A percentile compares a stretch with the other conserved stretches of the same genome.
These are phyloP conservation scores for Gossypium laxum DNA, from an alignment of 441 rosid genomes.

Conservation along the genomic window DNA sequence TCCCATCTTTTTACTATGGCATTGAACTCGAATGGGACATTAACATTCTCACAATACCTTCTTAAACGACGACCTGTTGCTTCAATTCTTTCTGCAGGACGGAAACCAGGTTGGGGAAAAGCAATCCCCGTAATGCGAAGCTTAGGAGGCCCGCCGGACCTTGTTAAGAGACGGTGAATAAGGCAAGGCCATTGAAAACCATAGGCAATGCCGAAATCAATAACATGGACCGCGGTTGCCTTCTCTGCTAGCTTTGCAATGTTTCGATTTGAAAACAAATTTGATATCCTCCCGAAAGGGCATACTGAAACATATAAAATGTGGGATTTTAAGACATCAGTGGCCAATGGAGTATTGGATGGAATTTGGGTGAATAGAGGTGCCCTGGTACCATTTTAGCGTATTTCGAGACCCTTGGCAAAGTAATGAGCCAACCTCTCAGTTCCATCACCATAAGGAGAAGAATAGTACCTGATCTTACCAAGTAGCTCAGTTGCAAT, in stretches of 20 bases:
- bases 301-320: constrained; percentile 40
- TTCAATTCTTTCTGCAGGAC: constrained; percentile 63
- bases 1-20: constrained; percentile 77
- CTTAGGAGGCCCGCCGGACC: constrained; percentile 50
- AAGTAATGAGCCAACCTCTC: constrained; percentile 69
- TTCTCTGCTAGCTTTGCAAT: constrained; percentile 25
- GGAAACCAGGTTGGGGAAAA: constrained; percentile 77
- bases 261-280: constrained; percentile 13
- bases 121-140: constrained; percentile 75
- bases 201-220: constrained; percentile 76
- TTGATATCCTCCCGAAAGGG: constrained; percentile 56
- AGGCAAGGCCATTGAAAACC: constrained; percentile 97
- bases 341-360: constrained; percentile 27
- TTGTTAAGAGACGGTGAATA: constrained; percentile 48
- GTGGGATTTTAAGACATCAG: constrained; percentile 51
- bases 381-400: neutral
- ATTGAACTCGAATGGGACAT: constrained; percentile 57
- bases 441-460: constrained; percentile 49
- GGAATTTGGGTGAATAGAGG: neutral
- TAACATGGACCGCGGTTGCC: constrained; percentile 52
- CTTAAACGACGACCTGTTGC: constrained; percentile 60
- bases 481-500: constrained; percentile 46
- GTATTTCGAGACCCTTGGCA: constrained; percentile 10
- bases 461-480: constrained; percentile 61
- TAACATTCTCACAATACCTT: constrained; percentile 57